Base-by-base conservation (phyloP, 805 yeast genomes). In the Metschnikowia gelsemii region DNA sequence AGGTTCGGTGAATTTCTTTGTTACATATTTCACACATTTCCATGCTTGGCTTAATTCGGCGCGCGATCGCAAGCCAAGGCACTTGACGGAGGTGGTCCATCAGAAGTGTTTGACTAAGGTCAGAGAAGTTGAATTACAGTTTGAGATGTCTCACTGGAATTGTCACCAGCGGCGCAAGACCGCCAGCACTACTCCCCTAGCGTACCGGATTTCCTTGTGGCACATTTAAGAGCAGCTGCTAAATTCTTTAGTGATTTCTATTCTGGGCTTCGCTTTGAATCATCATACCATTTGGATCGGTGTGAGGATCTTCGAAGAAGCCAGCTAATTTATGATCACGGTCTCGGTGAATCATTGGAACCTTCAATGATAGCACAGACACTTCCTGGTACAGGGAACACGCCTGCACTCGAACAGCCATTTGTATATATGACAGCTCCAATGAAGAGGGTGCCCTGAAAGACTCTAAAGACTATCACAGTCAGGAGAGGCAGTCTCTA, bases 261-360 rank as follows among this genome's bases (percentile, higher is more conserved):
- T 42, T 59, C 61, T 59, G 31, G 64, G 63, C 64, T 44, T 58
- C 64, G 62, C 64, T 59, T 59, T 59, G 64, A 59, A 59, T 59
- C 64, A 46, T 50, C 51, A 57, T 45, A 52, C 61, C 62, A 59
- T 59, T 49, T 50, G 52, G 53, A 44, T 34, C 59, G 61, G 57
- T 49, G 38, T 51, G 53, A 46, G 52, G 53, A 59, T 59, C 64
- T 59, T 59, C 64, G 64, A 59, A 59, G 64, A 59, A 52, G 64
- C 61, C 64, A 44, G 32, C 16, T 16, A 16, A 27, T 16, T 21
- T 16, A 29, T n/a, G n/a, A n/a, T n/a, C 32, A 29, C 3, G 17
- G 6, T 8, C n/a, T 3, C 32, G 3, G 17, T 7, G 12, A 7
- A 16, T 26, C 14, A n/a, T 5, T 26, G 8, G 13, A 26, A 16